Conservation (phyloP, 352 stramenopile species). For the Bremia lactucae region DNA sequence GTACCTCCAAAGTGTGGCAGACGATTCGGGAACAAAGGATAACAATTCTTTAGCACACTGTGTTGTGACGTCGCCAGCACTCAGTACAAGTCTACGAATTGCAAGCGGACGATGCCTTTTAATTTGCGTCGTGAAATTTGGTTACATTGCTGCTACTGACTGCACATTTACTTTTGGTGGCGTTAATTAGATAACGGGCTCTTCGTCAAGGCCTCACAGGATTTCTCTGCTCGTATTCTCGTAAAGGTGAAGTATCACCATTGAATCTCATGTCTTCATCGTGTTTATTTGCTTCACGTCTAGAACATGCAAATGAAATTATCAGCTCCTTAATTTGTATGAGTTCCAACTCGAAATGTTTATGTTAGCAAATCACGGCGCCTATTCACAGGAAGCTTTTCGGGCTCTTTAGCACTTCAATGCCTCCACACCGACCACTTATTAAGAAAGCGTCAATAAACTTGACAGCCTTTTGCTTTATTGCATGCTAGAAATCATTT, state of each 20-base stretch:
- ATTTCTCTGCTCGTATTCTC: slow-evolving; percentile 65
- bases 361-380: slow-evolving; percentile 56
- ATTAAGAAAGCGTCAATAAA: slow-evolving; percentile 75
- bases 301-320: slow-evolving; percentile 78
- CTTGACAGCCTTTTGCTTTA: slow-evolving; percentile 71
- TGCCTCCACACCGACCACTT: slow-evolving; percentile 58
- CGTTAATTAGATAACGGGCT: slow-evolving; percentile 68
- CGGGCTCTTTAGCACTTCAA: slow-evolving; percentile 68
- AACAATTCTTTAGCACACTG: slow-evolving; percentile 11
- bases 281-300: slow-evolving; percentile 31
- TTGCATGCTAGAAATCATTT: not conserved
- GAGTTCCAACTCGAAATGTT: slow-evolving; percentile 76
- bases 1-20: slow-evolving; percentile 30
- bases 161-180: slow-evolving; percentile 55
- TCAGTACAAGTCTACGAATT: slow-evolving; percentile 32
- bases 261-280: slow-evolving; percentile 12
- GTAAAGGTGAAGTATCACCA: slow-evolving; percentile 20
- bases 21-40: slow-evolving; percentile 7
- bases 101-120: slow-evolving; percentile 66
- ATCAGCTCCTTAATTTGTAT: slow-evolving; percentile 53
- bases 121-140: slow-evolving; percentile 68
- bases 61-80: slow-evolving; percentile 15
- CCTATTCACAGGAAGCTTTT: slow-evolving; percentile 50
- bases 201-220: slow-evolving; percentile 66
- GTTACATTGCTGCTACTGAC: slow-evolving; percentile 65